Evolutionary conservation across 2,329 filamentous ascomycete genomes (phyloP).

Genomic region (Colletotrichum siamense): DNA sequence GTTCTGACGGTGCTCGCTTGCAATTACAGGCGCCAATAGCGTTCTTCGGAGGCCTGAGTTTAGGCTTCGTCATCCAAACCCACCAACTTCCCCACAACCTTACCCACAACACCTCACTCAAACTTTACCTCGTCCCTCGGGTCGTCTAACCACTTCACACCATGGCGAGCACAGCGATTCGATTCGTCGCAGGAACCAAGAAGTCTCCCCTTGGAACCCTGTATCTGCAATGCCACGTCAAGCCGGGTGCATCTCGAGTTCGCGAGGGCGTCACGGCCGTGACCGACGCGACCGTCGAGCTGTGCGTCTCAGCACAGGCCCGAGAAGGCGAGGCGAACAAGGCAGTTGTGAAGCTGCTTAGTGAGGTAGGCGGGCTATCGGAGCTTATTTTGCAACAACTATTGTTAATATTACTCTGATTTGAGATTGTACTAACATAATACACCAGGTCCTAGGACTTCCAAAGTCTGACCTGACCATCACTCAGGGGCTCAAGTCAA

Average conservation of each 20-base stretch:
- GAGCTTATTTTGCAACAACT: background rate
- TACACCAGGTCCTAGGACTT: slow-evolving; percentile 60
- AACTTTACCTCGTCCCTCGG: background rate
- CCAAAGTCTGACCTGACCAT: slow-evolving; percentile 70
- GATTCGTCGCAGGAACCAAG: slow-evolving; percentile 53
- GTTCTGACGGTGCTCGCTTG: background rate
- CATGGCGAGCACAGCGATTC: slow-evolving; percentile 36
- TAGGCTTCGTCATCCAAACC: background rate
- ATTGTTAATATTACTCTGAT: background rate
- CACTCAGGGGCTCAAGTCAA: slow-evolving; percentile 66
- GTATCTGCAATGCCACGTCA: slow-evolving; percentile 70
- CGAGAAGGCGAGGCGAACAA: slow-evolving; percentile 73
- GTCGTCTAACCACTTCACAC: background rate
- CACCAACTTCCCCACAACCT: background rate
- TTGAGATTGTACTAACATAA: background rate
- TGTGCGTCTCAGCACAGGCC: slow-evolving; percentile 70
- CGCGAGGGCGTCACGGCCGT: slow-evolving; percentile 67
- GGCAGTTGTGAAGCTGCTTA: slow-evolving; percentile 67
- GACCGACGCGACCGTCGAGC: slow-evolving; percentile 61
- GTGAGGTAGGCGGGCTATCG: slow-evolving; percentile 48
- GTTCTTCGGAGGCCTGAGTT: background rate
- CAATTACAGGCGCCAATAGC: background rate
- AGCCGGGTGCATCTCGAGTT: slow-evolving; percentile 66
- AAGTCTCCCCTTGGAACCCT: slow-evolving; percentile 53
- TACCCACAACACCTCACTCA: background rate